Evolutionary conservation across 1,284 basidiomycete species (phyloP), one percentile per base, ranked within the genome.

Genomic region (Cystobasidium slooffiae): DNA sequence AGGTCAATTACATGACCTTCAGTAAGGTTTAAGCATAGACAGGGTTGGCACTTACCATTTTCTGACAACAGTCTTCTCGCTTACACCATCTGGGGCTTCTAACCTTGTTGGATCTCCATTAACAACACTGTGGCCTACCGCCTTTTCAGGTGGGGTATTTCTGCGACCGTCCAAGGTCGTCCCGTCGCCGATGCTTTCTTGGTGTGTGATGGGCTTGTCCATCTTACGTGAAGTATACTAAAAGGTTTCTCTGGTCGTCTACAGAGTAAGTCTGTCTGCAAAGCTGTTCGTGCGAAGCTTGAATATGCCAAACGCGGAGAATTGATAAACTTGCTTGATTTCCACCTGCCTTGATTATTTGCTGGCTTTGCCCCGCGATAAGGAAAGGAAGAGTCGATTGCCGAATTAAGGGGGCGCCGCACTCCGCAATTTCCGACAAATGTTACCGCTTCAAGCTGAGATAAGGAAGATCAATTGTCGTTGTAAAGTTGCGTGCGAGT

Each of bases 51-150:
- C 56, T 8, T 37, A 59, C 56, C 62, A 66, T 37, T 75, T 75
- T 7, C 74, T 43, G 56, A 75, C 44, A 12, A 75, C 59, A 12
- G 46, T 47, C 62, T 75, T 75, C 58, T 72, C 68, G 51, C 72
- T 63, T 14, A 75, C 63, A 16, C 61, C 69, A 14, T 37, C 46
- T 59, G 56, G 56, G n/a, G 56, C 7, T 37, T 59, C 56, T 31
- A 59, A 37, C 5, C 56, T 20, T 8, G 56, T 59, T 18, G 56
- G 56, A 39, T 59, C 56, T 7, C n/a, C 39, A n/a, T 59, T 59
- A 4, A 59, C 51, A 20, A 53, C 51, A 53, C 9, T 31, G n/a
- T 53, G 51, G 6, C n/a, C 51, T 53, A 20, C 51, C 51, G 10
- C 51, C 51, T 20, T 53, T 53, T 53, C 51, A 14, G 24, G 4